phyloP scores from a whole-genome alignment of 139 green algal genomes.

The Micractinium sp. region DNA sequence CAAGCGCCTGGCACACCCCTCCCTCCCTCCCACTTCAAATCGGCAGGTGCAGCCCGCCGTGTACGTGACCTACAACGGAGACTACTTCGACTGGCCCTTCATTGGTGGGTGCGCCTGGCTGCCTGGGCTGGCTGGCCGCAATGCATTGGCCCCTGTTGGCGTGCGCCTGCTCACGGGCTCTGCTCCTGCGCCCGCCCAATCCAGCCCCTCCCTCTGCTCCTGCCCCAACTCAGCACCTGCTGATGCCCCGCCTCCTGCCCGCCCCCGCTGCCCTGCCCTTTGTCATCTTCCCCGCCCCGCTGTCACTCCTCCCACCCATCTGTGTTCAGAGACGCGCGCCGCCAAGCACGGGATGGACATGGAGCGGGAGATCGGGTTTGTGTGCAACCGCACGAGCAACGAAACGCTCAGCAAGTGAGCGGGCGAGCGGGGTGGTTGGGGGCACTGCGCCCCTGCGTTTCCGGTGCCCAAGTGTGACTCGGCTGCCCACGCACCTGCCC shows the following conservation, averaged over 20 bases:
- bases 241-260: not conserved
- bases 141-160: not conserved
- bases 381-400: slow-evolving; percentile 41
- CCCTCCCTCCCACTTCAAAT: too few species aligned
- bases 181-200: not conserved
- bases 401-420: slow-evolving; percentile 41
- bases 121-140: not conserved
- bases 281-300: not conserved
- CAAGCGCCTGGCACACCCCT: too few species aligned
- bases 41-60: slow-evolving; percentile 87
- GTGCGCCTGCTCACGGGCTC: not conserved
- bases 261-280: not conserved
- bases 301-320: too few species aligned
- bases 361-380: slow-evolving; percentile 81
- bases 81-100: slow-evolving; percentile 99
- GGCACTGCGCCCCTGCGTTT: too few species aligned
- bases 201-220: not conserved
- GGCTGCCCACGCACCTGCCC: too few species aligned
- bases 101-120: slow-evolving; percentile 56
- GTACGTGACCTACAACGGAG: slow-evolving; percentile 99
- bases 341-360: slow-evolving; percentile 88
- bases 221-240: not conserved
- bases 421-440: too few species aligned
- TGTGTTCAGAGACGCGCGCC: slow-evolving; percentile 72
- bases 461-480: too few species aligned